A percentile compares a stretch with the other conserved stretches of the same genome.
Conservation (phyloP, 129 eudicot species). For the Dittrichia graveolens region DNA sequence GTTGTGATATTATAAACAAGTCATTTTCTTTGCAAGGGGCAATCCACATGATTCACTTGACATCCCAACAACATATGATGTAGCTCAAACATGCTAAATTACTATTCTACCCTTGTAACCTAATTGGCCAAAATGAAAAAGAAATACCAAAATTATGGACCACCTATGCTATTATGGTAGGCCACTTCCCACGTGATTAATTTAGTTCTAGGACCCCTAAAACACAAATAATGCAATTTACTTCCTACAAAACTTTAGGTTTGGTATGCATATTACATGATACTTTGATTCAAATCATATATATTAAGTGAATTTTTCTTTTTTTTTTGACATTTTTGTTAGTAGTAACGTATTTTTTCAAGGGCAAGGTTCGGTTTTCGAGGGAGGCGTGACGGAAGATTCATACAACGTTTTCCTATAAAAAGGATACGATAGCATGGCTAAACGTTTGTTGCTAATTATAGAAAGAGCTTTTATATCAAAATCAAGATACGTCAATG, state of each 20-base stretch:
- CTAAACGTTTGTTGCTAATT: background rate
- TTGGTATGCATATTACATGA: slow-evolving; percentile 19
- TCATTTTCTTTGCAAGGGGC: slow-evolving; percentile 38
- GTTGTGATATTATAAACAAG: slow-evolving; percentile 26
- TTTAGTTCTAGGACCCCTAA: slow-evolving; percentile 30
- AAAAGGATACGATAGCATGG: slow-evolving; percentile 12
- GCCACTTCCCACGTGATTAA: slow-evolving; percentile 51
- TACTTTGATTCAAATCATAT: slow-evolving; percentile 15
- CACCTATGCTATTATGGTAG: slow-evolving; percentile 41
- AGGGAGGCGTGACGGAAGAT: slow-evolving; percentile 2
- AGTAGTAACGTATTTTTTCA: background rate
- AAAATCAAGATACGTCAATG: background rate
- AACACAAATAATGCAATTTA: slow-evolving; percentile 32
- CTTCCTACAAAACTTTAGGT: slow-evolving; percentile 19
- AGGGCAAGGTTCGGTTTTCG: background rate
- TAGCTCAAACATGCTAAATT: slow-evolving; percentile 19
- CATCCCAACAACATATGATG: slow-evolving; percentile 44
- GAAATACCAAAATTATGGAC: slow-evolving; percentile 35
- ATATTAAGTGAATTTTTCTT: background rate
- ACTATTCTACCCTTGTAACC: slow-evolving; percentile 29
- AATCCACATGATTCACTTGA: slow-evolving; percentile 51
- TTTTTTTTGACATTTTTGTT: background rate
- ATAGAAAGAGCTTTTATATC: background rate
- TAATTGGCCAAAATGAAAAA: slow-evolving; percentile 28
- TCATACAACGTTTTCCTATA: background rate